Conservation (phyloP, 176 grass and related monocot species). For the Paspalum vaginatum region DNA sequence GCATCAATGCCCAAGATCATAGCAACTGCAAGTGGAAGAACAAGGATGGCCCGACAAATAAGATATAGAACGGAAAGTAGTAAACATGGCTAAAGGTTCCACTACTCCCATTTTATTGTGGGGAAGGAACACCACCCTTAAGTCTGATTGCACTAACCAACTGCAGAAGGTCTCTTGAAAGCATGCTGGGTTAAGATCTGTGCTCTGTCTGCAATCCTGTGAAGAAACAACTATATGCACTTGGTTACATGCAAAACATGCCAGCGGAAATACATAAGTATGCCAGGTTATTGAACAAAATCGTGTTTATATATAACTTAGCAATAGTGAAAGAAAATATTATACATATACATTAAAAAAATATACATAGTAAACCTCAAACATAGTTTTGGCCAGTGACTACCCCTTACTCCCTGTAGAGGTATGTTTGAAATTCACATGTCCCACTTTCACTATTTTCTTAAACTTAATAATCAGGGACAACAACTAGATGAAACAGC, state of each 20-base stretch:
- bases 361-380: slow-evolving; percentile 1
- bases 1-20: slow-evolving; percentile 72
- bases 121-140: not conserved
- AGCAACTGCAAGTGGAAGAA: slow-evolving; percentile 41
- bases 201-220: slow-evolving; percentile 59
- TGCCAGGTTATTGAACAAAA: not conserved
- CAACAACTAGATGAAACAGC: not conserved
- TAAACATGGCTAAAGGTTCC: not conserved
- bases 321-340: not conserved
- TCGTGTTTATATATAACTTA: not conserved
- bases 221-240: slow-evolving; percentile 10
- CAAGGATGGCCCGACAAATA: not conserved
- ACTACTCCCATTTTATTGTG: not conserved
- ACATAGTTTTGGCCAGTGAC: not conserved
- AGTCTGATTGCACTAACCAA: slow-evolving; percentile 52
- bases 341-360: not conserved
- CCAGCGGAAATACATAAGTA: not conserved
- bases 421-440: not conserved
- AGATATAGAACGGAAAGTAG: slow-evolving; percentile 28
- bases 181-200: slow-evolving; percentile 66
- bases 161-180: slow-evolving; percentile 55
- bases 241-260: slow-evolving; percentile 29
- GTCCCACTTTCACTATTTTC: not conserved
- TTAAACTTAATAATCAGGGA: not conserved
- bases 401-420: not conserved